Evolutionary conservation across 768 basidiomycete genomes (phyloP).

Genomic region (Termitomyces sp.): DNA sequence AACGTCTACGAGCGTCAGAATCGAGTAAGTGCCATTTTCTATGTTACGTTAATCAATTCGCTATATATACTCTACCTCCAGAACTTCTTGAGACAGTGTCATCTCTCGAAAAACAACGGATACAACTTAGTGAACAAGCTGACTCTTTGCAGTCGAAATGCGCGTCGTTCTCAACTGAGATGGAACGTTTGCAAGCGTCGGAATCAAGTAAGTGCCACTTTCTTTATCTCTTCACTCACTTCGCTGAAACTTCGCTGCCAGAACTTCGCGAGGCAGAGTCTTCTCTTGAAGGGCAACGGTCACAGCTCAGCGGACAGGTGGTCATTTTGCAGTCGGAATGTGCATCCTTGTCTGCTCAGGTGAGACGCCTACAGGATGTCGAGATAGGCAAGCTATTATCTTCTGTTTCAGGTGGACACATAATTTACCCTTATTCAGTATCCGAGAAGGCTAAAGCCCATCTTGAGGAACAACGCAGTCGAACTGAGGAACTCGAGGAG

Average conservation of each 20-base stretch:
- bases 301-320: conserved; percentile 9
- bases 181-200: conserved; percentile 20
- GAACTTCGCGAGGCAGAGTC: not conserved
- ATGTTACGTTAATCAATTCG: not conserved
- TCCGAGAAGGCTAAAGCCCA: conserved; percentile 27
- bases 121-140: conserved; percentile 9
- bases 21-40: conserved; percentile 4
- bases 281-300: conserved; percentile 20
- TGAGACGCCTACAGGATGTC: conserved; percentile 26
- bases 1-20: conserved; percentile 9
- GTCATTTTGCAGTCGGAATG: conserved; percentile 24
- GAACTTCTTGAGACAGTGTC: conserved; percentile 1
- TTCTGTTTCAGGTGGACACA: not conserved
- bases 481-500: conserved; percentile 25
- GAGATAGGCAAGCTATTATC: conserved; percentile 24
- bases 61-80: not conserved
- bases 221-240: not conserved
- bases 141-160: conserved; percentile 24
- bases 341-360: conserved; percentile 21
- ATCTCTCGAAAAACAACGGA: conserved; percentile 19
- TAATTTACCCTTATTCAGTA: conserved; percentile 18
- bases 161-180: conserved; percentile 21
- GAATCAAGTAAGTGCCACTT: not conserved
- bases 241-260: not conserved
- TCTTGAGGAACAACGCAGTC: conserved; percentile 30